Percentiles rank a stretch among this genome's conserved stretches.
Evolutionary conservation across 768 basidiomycete species (phyloP).

Genomic region (Suillus subalutaceus): DNA sequence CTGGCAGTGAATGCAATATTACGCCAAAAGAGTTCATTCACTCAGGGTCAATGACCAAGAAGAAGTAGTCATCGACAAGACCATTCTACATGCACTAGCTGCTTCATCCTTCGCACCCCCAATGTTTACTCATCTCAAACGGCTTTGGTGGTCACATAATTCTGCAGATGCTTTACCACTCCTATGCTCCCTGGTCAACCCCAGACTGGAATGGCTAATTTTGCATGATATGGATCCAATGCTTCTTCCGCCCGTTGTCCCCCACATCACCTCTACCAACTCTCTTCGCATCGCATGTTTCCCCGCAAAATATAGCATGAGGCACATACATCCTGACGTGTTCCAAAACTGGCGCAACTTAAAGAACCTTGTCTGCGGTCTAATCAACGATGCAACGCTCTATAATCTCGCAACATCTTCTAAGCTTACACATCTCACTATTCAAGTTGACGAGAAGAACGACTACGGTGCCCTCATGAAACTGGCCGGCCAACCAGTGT

Average conservation of each 20-base stretch:
- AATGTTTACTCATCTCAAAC: conserved; percentile 6
- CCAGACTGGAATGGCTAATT: conserved; percentile 2
- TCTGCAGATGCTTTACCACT: conserved; percentile 7
- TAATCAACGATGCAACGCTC: conserved; percentile 1
- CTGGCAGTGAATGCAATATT: conserved; percentile 6
- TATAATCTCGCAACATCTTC: conserved; percentile 6
- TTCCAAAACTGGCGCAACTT: conserved; percentile 3
- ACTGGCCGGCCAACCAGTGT: background rate
- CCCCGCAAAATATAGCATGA: conserved; percentile 2
- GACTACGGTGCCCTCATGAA: conserved; percentile 1
- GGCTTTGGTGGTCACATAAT: conserved; percentile 6
- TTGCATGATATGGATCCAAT: background rate
- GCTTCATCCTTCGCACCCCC: background rate
- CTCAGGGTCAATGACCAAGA: conserved; percentile 4
- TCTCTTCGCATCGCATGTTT: background rate
- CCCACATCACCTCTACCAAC: background rate
- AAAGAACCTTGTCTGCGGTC: conserved; percentile 6
- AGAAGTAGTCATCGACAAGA: conserved; percentile 1
- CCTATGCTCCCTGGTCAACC: background rate
- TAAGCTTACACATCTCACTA: conserved; percentile 1
- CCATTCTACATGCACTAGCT: conserved; percentile 1
- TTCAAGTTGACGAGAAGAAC: background rate
- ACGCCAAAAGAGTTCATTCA: conserved; percentile 5
- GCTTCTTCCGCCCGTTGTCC: background rate
- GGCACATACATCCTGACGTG: conserved; percentile 4